Percentiles rank a stretch among this genome's conserved stretches.
Conservation (phyloP, 2,329 filamentous ascomycete species). For the Sporothrix euskadiensis region DNA sequence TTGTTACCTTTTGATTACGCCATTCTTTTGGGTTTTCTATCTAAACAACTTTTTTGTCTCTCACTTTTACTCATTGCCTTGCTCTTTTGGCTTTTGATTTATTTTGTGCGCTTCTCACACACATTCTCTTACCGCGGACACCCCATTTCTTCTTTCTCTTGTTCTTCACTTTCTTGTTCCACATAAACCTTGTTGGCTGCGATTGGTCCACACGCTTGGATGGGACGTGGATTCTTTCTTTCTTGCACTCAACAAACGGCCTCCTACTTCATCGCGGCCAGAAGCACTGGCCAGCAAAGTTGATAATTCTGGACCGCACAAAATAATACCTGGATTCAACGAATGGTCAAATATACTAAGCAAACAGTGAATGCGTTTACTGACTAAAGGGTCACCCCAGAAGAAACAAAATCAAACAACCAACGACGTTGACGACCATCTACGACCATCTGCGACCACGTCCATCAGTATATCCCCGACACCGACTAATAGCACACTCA, state of each 20-base stretch:
- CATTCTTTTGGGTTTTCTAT: background rate
- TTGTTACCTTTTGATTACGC: slow-evolving; percentile 9
- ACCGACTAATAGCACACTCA: background rate
- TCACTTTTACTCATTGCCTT: background rate
- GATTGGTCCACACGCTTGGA: background rate
- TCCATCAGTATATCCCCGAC: background rate
- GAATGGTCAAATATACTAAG: background rate
- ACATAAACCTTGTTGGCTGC: background rate
- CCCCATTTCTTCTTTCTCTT: background rate
- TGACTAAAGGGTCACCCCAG: background rate
- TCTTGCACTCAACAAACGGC: background rate
- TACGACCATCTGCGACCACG: background rate
- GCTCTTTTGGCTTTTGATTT: background rate
- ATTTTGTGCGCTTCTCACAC: background rate
- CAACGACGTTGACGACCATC: background rate
- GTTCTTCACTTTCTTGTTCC: background rate
- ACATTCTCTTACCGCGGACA: background rate
- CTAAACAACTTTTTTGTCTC: background rate
- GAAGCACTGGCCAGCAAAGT: background rate
- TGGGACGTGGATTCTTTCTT: background rate
- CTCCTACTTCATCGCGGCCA: background rate
- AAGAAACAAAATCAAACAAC: background rate
- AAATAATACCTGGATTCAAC: slow-evolving; percentile 17
- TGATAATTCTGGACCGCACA: slow-evolving; percentile 10
- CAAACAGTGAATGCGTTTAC: background rate